phyloP scores from a whole-genome alignment of 495 filamentous ascomycete genomes.

The Evansstolkia leycettana region DNA sequence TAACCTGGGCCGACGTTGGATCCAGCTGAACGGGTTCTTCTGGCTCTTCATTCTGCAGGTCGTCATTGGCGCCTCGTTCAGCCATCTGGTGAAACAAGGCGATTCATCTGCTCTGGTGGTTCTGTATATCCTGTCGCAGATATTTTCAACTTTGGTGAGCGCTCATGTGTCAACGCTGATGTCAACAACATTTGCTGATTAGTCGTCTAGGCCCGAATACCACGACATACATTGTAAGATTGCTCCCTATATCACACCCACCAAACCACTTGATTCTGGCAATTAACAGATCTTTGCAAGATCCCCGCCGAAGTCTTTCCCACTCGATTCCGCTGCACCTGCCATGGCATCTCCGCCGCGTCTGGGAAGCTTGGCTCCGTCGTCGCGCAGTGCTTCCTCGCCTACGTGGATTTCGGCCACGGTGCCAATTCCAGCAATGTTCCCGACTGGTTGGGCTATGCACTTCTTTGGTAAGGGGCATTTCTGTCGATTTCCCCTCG shows the following conservation, averaged over 20 bases:
- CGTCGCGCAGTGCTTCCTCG: constrained; percentile 14
- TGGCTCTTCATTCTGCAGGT: constrained; percentile 7
- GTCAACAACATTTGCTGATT: neutral
- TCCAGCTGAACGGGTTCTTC: neutral
- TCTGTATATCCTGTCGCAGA: constrained; percentile 16
- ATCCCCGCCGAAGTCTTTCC: constrained; percentile 36
- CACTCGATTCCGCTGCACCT: constrained; percentile 32
- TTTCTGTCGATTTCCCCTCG: neutral
- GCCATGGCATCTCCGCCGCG: constrained; percentile 32
- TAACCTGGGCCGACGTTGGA: neutral
- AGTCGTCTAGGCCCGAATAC: constrained; percentile 17
- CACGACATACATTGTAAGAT: constrained; percentile 19
- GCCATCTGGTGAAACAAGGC: constrained; percentile 1
- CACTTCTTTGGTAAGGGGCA: neutral
- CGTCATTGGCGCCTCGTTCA: constrained; percentile 12
- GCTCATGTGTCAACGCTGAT: no score
- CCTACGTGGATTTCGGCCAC: neutral
- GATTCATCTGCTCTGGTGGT: constrained; percentile 7
- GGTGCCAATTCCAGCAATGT: neutral
- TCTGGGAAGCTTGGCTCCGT: constrained; percentile 34
- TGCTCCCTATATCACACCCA: no score
- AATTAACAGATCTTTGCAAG: constrained; percentile 6
- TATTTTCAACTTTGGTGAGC: constrained; percentile 23
- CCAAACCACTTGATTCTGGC: no score
- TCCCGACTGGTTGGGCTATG: neutral